Evolutionary conservation across 495 filamentous ascomycete genomes (phyloP).

Genomic region (Hyaloscypha bicolor): DNA sequence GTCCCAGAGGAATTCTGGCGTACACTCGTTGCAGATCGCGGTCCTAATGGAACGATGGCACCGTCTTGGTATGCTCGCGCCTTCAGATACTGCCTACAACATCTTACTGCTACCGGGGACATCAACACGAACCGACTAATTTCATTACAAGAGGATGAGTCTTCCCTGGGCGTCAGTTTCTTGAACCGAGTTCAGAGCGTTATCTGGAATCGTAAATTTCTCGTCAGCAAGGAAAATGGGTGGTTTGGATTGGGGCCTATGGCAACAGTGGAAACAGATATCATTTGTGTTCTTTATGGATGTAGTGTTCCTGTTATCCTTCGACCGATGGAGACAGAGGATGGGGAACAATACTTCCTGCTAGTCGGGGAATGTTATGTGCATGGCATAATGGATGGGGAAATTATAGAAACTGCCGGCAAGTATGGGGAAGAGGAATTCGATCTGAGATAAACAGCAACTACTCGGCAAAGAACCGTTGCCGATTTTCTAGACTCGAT

Average conservation of each 20-base stretch:
- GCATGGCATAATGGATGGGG: slow-evolving; percentile 1
- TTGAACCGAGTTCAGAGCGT: slow-evolving; percentile 17
- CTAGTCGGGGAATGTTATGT: slow-evolving; percentile 1
- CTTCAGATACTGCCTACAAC: background rate
- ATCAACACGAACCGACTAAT: slow-evolving; percentile 19
- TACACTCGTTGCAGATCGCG: slow-evolving; percentile 31
- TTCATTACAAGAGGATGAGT: slow-evolving; percentile 4
- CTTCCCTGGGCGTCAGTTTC: slow-evolving; percentile 10
- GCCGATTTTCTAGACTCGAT: too few species aligned
- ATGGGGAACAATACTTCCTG: background rate
- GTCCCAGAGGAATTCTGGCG: slow-evolving; percentile 30
- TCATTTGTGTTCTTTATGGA: slow-evolving; percentile 2
- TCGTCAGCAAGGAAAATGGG: background rate
- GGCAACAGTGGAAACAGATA: background rate
- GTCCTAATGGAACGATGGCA: slow-evolving; percentile 16
- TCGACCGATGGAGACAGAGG: background rate
- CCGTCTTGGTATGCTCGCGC: slow-evolving; percentile 15
- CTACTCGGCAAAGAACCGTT: too few species aligned
- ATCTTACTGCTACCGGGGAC: slow-evolving; percentile 14
- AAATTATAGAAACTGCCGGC: background rate
- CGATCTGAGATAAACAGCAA: background rate
- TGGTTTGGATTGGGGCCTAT: background rate
- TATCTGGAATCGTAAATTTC: slow-evolving; percentile 18
- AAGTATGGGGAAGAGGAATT: background rate
- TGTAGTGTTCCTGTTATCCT: background rate